Evolutionary conservation across 148 eudicot species (phyloP), one percentile per base, ranked within the genome.

Genomic region (Spergularia marina): DNA sequence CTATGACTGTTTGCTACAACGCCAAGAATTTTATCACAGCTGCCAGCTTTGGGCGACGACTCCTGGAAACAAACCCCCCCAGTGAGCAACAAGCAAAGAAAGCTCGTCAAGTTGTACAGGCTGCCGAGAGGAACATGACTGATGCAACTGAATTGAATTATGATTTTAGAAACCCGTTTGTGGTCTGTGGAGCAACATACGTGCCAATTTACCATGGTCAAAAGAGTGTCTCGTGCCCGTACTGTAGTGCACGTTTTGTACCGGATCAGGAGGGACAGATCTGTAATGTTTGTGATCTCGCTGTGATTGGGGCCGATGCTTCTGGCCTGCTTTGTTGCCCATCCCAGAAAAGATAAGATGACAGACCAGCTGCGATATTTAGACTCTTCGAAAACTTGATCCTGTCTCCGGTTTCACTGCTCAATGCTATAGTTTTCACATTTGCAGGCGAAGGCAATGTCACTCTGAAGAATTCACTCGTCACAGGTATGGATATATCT

Each of bases 121-220:
- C 89, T 17, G 88, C 97, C 54, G 98, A 94, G 85, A 90, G 78
- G 87, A 94, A 89, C 84, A 85, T 86, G 93, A 90, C 71, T 18
- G 97, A 94, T 69, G 84, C 87, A 36, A 36, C 83, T 15, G 85
- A 91, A 80, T 80, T 94, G 70, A 92, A 94, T 71, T 94, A 94
- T 73, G 98, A 94, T 79, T 94, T 94, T 83, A 90, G 98, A 82
- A 94, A 94, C 41, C 98, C 97, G 0, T 94, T 94, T 80, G 97
- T 94, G 49, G 84, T 87, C 14, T 94, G 98, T 83, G 98, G 98
- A 52, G 97, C 97, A 1, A 91, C 91, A 0, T 86, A 90, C 65
- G 89, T 91, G 12, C 98, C 98, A 7, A 91, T 94, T 11, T 94
- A 94, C 77, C 83, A 90, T 36, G 98, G 98, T 56, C 95, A 91